Base-by-base conservation (phyloP, 75 land plant genomes). In the Cryptomeria japonica region DNA sequence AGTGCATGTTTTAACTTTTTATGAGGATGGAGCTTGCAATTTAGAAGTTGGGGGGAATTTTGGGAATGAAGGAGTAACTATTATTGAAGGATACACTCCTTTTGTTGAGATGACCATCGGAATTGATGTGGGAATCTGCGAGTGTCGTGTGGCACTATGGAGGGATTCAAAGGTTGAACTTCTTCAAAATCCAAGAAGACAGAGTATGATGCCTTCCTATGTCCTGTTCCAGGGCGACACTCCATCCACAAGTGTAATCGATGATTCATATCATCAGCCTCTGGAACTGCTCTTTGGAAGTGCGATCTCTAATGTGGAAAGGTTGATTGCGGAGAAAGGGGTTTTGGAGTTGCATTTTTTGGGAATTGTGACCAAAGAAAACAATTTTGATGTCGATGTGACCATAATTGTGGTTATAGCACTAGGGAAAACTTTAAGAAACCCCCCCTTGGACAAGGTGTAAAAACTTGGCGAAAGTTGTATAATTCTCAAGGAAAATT, bases 141-240 rank as follows among this genome's bases (percentile, higher is more conserved):
- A 93, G 76, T 93, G 93, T 79, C 88, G 95, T 41, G 89, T 93
- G 46, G 96, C 96, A 32, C 68, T 94, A 37, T 95, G 96, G 96
- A 92, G 92, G 84, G 92, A 93, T 46, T 89, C 93, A 13, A 72
- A 83, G 9, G 90, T 95, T 2, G 95, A 94, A 86, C 90, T 94
- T 16, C 89, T 95, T 5, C 88, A 85, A 73, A 90, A 92, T 86
- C 86, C 88, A 3, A 55, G 91, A 58, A 90, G 93, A 72, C 91
- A 90, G 78, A 91, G 87, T 49, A 16, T 90, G 42, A 90, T 95
- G 91, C 89, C 89, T 12, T 93, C 95, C 0, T 91, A 93, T 87
- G 94, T 95, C 39, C 90, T 93, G 47, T 94, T 95, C 75, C 89
- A 91, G 49, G 90, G 91, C 80, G 95, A 94, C 11, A 76, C 42